phyloP scores from a whole-genome alignment of 345 rosid species.

The Citrus inodora region DNA sequence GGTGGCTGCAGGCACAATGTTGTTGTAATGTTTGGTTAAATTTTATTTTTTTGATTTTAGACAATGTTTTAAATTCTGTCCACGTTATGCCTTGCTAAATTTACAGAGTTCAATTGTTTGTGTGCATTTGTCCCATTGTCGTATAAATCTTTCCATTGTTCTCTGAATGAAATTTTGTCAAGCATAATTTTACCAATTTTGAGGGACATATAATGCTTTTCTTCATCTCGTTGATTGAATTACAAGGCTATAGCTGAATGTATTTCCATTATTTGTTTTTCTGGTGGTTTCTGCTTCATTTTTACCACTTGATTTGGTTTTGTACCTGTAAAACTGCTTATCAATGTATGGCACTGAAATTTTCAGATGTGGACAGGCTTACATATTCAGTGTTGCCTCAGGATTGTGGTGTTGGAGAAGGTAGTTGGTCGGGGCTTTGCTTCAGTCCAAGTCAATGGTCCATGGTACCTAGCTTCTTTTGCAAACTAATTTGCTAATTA shows the following conservation, averaged over 20 bases:
- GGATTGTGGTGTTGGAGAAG: conserved; percentile 71
- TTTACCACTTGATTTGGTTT: background rate
- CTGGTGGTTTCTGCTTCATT: conserved; percentile 2
- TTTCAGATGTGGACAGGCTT: conserved; percentile 48
- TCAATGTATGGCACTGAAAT: conserved; percentile 9
- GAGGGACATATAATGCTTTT: background rate
- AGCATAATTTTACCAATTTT: background rate
- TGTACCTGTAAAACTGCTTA: conserved; percentile 15
- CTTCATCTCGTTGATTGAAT: background rate
- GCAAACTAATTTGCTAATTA: background rate
- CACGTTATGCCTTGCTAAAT: background rate
- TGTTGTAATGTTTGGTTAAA: background rate
- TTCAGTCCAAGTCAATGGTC: conserved; percentile 69
- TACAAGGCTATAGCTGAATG: background rate
- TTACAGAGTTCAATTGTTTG: background rate
- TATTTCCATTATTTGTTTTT: background rate
- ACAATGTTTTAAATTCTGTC: background rate
- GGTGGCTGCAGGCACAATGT: background rate
- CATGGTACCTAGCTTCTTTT: conserved; percentile 33
- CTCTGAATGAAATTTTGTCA: background rate
- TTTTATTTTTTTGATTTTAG: background rate
- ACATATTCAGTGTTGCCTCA: conserved; percentile 61
- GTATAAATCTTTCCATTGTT: background rate
- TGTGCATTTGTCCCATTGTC: background rate
- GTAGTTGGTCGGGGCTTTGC: conserved; percentile 73